Evolutionary conservation across 768 basidiomycete species (phyloP).

Genomic region (Boletus reticuloceps): DNA sequence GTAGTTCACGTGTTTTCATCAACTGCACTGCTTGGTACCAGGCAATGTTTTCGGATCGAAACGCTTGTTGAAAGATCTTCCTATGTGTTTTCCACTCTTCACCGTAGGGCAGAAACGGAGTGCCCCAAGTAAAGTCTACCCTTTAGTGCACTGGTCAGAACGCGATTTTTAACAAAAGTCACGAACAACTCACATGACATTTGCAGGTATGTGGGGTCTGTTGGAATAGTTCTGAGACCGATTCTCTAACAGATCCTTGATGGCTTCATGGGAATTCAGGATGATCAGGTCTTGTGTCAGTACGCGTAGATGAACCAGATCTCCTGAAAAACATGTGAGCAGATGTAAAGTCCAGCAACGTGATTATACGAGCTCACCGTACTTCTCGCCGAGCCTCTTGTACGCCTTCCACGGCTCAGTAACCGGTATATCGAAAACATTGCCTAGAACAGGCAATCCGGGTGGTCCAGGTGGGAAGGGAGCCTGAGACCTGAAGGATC

Average conservation of each 20-base stretch:
- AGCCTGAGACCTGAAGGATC: neutral
- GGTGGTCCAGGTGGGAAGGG: constrained; percentile 4
- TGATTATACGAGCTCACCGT: neutral
- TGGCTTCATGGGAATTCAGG: constrained; percentile 8
- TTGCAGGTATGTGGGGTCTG: constrained; percentile 3
- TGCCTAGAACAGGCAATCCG: constrained; percentile 3
- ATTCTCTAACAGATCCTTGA: constrained; percentile 2
- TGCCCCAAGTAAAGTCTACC: constrained; percentile 5
- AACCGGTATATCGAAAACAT: constrained; percentile 3
- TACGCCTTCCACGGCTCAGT: constrained; percentile 4
- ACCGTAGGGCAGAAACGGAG: constrained; percentile 1
- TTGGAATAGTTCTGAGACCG: constrained; percentile 8
- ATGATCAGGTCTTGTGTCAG: constrained; percentile 8
- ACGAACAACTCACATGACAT: neutral
- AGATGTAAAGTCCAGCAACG: neutral
- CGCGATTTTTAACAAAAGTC: neutral
- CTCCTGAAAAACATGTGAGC: neutral
- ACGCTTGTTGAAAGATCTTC: constrained; percentile 2
- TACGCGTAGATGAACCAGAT: constrained; percentile 5
- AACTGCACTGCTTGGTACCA: neutral
- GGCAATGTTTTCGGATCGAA: neutral
- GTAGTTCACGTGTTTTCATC: constrained; percentile 1
- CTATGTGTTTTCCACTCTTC: constrained; percentile 5
- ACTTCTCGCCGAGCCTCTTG: constrained; percentile 5
- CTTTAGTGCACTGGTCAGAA: neutral